A percentile compares a stretch with the other conserved stretches of the same genome.
Evolutionary conservation across 2,329 filamentous ascomycete genomes (phyloP).

Genomic region (Clarireedia sp.): DNA sequence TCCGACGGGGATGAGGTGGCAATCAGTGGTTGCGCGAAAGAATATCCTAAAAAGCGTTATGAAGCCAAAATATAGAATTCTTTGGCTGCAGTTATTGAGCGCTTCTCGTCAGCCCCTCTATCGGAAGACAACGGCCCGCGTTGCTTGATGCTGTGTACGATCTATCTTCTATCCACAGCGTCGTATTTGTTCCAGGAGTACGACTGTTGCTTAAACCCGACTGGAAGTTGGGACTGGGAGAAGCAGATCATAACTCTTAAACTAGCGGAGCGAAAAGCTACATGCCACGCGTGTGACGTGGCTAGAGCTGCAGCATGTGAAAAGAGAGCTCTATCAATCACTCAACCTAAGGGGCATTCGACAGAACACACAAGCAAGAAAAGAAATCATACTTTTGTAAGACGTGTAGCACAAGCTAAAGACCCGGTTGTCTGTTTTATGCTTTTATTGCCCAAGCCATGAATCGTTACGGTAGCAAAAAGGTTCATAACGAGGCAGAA

Average conservation of each 20-base stretch:
- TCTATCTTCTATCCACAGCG: slow-evolving; percentile 1
- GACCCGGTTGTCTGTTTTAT: slow-evolving; percentile 2
- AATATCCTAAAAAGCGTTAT: background rate
- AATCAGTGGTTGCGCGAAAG: background rate
- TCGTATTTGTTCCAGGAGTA: slow-evolving; percentile 4
- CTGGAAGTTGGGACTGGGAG: background rate
- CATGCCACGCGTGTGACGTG: slow-evolving; percentile 5
- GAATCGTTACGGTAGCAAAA: background rate
- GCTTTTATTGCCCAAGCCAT: background rate
- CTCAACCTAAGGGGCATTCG: background rate
- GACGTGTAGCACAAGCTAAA: background rate
- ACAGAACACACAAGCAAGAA: background rate
- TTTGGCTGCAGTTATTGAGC: background rate
- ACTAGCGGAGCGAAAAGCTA: background rate
- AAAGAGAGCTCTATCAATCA: background rate
- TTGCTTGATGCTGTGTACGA: slow-evolving; percentile 5
- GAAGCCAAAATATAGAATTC: no score
- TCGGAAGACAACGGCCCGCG: slow-evolving; percentile 8
- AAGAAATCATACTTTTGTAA: background rate
- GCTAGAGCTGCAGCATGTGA: slow-evolving; percentile 8
- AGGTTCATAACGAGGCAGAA: no score
- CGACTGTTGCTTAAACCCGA: background rate
- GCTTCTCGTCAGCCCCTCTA: background rate
- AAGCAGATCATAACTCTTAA: slow-evolving; percentile 2
- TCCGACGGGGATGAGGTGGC: slow-evolving; percentile 5